A percentile compares a stretch with the other conserved stretches of the same genome.
Evolutionary conservation across 805 yeast species (phyloP).

Genomic region (Candida vaughaniae): DNA sequence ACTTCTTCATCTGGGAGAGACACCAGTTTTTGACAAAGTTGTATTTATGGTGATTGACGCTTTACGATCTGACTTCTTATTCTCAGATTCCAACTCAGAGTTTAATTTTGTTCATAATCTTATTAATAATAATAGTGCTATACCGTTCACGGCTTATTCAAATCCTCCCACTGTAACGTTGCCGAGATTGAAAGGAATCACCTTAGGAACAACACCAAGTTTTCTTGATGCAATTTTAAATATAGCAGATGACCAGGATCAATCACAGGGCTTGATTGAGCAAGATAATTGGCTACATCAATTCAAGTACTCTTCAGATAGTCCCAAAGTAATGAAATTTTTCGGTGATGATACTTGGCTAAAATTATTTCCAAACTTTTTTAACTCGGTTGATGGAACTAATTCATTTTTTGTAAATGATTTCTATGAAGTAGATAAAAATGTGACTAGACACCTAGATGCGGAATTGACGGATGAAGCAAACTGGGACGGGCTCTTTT

Average conservation of each 20-base stretch:
- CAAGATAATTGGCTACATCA: conserved; percentile 91
- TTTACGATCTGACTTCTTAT: conserved; percentile 83
- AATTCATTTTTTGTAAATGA: conserved; percentile 93
- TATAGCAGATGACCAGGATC: conserved; percentile 84
- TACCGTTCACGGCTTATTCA: conserved; percentile 89
- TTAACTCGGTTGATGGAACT: conserved; percentile 76
- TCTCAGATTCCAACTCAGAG: conserved; percentile 52
- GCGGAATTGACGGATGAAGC: conserved; percentile 45
- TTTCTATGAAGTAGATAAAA: conserved; percentile 88
- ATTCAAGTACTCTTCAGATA: conserved; percentile 30
- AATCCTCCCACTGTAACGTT: conserved; percentile 97
- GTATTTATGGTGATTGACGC: conserved; percentile 92
- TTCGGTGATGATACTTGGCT: conserved; percentile 99
- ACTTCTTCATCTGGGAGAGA: conserved; percentile 19
- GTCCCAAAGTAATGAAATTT: conserved; percentile 59
- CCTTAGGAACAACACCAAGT: conserved; percentile 93
- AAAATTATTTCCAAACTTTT: conserved; percentile 64
- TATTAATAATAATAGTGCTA: conserved; percentile 63
- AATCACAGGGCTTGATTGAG: conserved; percentile 61
- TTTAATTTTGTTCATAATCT: conserved; percentile 69
- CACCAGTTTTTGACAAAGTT: conserved; percentile 60
- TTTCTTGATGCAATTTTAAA: conserved; percentile 92
- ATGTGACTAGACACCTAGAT: conserved; percentile 86
- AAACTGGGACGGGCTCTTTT: conserved; percentile 80
- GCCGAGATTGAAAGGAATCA: conserved; percentile 88